phyloP scores from a whole-genome alignment of 371 early-diverging fungal genomes.

The Mucor plumbeus region DNA sequence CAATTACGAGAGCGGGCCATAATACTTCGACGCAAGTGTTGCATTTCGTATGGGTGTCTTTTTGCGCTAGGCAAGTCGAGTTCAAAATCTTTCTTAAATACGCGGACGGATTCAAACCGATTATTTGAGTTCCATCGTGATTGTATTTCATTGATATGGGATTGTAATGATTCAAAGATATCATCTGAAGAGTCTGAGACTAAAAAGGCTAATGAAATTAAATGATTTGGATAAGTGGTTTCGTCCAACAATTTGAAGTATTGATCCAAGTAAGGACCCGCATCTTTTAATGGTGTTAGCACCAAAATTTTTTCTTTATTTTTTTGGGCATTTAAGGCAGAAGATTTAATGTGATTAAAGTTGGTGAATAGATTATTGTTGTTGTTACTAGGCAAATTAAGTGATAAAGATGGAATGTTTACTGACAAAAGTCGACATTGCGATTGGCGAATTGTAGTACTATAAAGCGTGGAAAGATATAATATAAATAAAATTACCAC shows the following conservation, averaged over 20 bases:
- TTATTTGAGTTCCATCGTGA: constrained; percentile 22
- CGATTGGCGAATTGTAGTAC: neutral
- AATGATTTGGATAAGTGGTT: constrained; percentile 56
- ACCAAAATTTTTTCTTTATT: constrained; percentile 50
- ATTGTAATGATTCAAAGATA: constrained; percentile 50
- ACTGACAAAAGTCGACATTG: constrained; percentile 4
- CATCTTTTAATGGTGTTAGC: constrained; percentile 64
- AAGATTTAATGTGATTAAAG: constrained; percentile 16
- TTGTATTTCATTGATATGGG: constrained; percentile 34
- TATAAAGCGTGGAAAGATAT: neutral
- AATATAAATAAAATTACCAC: constrained; percentile 13
- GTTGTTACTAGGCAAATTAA: neutral
- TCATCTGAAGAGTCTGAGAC: constrained; percentile 65
- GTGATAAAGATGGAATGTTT: constrained; percentile 15
- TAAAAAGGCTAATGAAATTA: constrained; percentile 62
- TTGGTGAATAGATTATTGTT: constrained; percentile 9
- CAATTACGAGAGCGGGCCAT: constrained; percentile 68
- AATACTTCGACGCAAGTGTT: constrained; percentile 57
- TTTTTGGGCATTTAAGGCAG: constrained; percentile 5
- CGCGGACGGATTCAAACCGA: constrained; percentile 52
- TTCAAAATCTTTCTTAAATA: constrained; percentile 64
- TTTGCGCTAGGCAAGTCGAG: constrained; percentile 55
- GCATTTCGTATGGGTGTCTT: constrained; percentile 58
- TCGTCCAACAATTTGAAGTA: constrained; percentile 63
- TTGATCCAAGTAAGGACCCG: constrained; percentile 56